Evolutionary conservation across 2,329 filamentous ascomycete species (phyloP).

Genomic region (Alternaria solani): DNA sequence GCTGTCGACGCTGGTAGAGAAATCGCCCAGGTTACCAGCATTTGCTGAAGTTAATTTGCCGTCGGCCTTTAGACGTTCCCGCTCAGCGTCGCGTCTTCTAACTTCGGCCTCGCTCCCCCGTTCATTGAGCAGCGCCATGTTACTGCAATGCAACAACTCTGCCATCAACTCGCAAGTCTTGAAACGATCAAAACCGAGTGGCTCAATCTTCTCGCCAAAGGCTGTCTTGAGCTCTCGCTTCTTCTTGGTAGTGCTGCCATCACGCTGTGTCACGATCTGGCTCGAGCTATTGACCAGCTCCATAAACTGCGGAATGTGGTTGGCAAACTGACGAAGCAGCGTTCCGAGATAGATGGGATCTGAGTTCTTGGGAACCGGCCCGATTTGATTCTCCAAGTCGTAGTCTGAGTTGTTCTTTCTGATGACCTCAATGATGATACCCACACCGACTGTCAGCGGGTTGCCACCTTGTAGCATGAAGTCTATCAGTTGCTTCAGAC

Average conservation of each 20-base stretch:
- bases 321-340: slow-evolving; percentile 85
- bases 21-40: slow-evolving; percentile 65
- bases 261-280: slow-evolving; percentile 64
- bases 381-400: slow-evolving; percentile 87
- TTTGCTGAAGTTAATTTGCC: slow-evolving; percentile 72
- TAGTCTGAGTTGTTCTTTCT: slow-evolving; percentile 99
- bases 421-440: slow-evolving; percentile 98
- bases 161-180: slow-evolving; percentile 99
- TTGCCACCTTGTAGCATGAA: slow-evolving; percentile 96
- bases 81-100: slow-evolving; percentile 77
- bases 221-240: slow-evolving; percentile 82
- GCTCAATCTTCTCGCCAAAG: slow-evolving; percentile 90
- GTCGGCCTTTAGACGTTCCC: slow-evolving; percentile 78
- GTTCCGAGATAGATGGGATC: slow-evolving; percentile 97
- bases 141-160: slow-evolving; percentile 95
- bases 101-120: slow-evolving; percentile 88
- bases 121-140: slow-evolving; percentile 96
- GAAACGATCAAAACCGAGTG: slow-evolving; percentile 95
- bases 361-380: slow-evolving; percentile 80
- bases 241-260: slow-evolving; percentile 68
- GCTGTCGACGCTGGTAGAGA: slow-evolving; percentile 61
- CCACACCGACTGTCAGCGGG: slow-evolving; percentile 92
- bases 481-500: slow-evolving; percentile 82
- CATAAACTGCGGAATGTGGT: slow-evolving; percentile 95
- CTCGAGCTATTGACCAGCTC: slow-evolving; percentile 79